Evolutionary conservation across 306 rosid genomes (phyloP).

Genomic region (Alnus glutinosa): DNA sequence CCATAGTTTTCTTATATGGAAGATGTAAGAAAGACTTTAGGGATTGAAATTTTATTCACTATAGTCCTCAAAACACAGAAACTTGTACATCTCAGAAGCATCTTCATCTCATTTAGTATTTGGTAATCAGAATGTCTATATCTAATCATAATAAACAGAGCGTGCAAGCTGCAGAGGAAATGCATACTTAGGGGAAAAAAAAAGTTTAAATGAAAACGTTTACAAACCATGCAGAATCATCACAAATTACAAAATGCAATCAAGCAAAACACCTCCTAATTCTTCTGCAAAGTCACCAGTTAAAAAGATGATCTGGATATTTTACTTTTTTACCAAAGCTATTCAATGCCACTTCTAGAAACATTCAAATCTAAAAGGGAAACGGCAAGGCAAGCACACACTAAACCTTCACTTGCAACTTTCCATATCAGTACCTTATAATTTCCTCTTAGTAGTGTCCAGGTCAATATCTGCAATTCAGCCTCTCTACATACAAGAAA

Average conservation of each 20-base stretch:
- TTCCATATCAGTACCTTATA: not conserved
- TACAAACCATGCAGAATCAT: not conserved
- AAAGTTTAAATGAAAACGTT: not conserved
- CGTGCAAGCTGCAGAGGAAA: not conserved
- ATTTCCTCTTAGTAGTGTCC: not conserved
- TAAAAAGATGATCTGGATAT: not conserved
- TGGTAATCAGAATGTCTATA: not conserved
- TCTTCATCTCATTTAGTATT: not conserved
- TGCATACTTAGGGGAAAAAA: not conserved
- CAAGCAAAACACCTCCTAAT: not conserved
- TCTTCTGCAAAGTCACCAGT: not conserved
- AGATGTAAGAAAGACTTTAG: not conserved
- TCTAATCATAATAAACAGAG: not conserved
- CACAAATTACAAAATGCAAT: not conserved
- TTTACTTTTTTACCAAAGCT: not conserved
- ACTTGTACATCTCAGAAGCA: not conserved
- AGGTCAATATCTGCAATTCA: not conserved
- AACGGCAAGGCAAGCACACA: not conserved
- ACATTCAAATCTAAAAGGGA: not conserved
- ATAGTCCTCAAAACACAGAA: not conserved
- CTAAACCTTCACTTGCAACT: conserved; percentile 6
- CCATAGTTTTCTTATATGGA: not conserved
- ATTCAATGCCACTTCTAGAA: not conserved
- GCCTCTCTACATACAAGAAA: not conserved
- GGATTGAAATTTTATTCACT: not conserved